Percentiles rank a stretch among this genome's conserved stretches.
Conservation (phyloP, 2,329 filamentous ascomycete species). For the Leptoxyphium fumago region DNA sequence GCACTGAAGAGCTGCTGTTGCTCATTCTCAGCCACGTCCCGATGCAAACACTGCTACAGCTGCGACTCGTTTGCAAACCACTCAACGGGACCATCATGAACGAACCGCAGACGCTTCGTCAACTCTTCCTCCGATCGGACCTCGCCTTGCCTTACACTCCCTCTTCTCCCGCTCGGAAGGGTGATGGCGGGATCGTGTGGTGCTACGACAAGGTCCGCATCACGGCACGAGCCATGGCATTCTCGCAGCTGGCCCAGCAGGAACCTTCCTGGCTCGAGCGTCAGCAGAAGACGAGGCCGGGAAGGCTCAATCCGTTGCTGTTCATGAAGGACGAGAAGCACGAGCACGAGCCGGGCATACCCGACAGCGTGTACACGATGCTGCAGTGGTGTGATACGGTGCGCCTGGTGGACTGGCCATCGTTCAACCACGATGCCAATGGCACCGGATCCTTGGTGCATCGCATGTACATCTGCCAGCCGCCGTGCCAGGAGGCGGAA, state of each 20-base stretch:
- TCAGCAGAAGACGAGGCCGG: background rate
- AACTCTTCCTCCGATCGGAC: background rate
- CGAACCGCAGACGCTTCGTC: background rate
- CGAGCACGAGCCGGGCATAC: background rate
- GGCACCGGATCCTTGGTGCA: background rate
- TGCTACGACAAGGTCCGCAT: background rate
- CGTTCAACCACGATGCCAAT: background rate
- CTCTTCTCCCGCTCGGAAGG: background rate
- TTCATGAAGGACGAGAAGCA: background rate
- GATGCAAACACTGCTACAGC: constrained; percentile 1
- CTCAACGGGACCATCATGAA: constrained; percentile 4
- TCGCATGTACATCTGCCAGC: background rate
- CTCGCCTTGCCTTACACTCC: too few species aligned
- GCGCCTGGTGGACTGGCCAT: background rate
- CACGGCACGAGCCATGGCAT: background rate
- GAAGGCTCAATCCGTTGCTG: background rate
- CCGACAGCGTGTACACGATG: background rate
- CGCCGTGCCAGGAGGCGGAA: background rate
- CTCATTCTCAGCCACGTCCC: constrained; percentile 6
- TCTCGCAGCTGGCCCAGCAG: background rate
- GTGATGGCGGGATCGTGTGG: background rate
- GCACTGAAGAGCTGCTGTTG: constrained; percentile 10
- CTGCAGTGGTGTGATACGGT: background rate
- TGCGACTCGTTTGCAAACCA: constrained; percentile 10
- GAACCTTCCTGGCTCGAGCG: background rate